Evolutionary conservation across 2,329 filamentous ascomycete species (phyloP).

Genomic region (Curvularia hawaiiensis): DNA sequence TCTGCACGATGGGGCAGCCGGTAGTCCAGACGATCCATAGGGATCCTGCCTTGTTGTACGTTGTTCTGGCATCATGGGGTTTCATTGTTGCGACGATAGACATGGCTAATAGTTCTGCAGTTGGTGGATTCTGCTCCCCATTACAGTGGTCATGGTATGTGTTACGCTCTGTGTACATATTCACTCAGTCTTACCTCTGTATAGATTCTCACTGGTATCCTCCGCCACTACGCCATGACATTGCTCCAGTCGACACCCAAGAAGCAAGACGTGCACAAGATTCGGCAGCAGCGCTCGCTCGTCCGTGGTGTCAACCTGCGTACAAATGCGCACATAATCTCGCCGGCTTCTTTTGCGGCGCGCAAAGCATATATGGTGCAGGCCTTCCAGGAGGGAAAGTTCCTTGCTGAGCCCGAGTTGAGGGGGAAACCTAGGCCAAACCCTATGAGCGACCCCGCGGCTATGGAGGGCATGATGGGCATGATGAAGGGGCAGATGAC

Average conservation of each 20-base stretch:
- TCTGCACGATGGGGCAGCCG: constrained; percentile 74
- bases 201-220: constrained; percentile 87
- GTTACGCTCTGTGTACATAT: not conserved
- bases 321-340: constrained; percentile 79
- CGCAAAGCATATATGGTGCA: constrained; percentile 82
- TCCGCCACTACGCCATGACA: constrained; percentile 95
- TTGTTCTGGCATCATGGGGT: constrained; percentile 16
- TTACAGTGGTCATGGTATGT: constrained; percentile 91
- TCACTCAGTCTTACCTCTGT: constrained; percentile 17
- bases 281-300: constrained; percentile 84
- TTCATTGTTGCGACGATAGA: constrained; percentile 2
- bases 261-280: constrained; percentile 72
- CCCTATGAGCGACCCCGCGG: constrained; percentile 91
- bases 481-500: constrained; percentile 99
- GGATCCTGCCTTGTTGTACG: constrained; percentile 97
- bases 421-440: constrained; percentile 89
- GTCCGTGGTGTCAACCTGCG: constrained; percentile 84
- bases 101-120: constrained; percentile 56
- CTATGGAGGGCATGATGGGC: constrained; percentile 99
- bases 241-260: constrained; percentile 87
- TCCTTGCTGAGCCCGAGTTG: constrained; percentile 85
- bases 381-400: constrained; percentile 83
- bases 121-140: constrained; percentile 98
- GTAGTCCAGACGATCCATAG: constrained; percentile 94
- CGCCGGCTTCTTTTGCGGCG: constrained; percentile 74